phyloP scores from a whole-genome alignment of 306 rosid genomes.

The Cotoneaster glaucophyllus region DNA sequence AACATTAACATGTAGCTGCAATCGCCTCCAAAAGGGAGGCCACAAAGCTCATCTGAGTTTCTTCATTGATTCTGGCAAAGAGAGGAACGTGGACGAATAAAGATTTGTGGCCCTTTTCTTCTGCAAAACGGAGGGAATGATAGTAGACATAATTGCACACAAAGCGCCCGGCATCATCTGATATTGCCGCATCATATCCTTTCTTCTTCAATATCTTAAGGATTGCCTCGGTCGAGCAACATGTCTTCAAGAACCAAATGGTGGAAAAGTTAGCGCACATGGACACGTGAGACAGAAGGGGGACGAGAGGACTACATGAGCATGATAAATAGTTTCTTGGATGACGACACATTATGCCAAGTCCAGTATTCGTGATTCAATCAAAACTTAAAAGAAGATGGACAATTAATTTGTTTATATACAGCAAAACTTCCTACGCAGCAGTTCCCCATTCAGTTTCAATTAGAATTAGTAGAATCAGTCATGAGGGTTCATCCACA shows the following conservation, averaged over 20 bases:
- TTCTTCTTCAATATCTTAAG: constrained; percentile 46
- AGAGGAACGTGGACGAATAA: constrained; percentile 81
- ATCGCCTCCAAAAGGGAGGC: constrained; percentile 72
- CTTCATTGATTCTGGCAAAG: constrained; percentile 61
- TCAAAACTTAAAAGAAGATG: neutral
- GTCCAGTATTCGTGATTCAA: neutral
- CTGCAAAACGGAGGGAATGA: constrained; percentile 73
- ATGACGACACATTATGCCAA: neutral
- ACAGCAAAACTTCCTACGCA: neutral
- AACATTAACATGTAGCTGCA: constrained; percentile 47
- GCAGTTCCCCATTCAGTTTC: neutral
- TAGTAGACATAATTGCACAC: constrained; percentile 89
- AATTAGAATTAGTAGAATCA: neutral
- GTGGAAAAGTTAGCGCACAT: constrained; percentile 14
- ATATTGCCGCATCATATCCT: constrained; percentile 45
- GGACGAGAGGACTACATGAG: neutral
- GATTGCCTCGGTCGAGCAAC: constrained; percentile 40
- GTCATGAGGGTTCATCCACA: neutral
- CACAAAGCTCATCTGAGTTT: constrained; percentile 63
- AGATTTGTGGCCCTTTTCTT: constrained; percentile 76
- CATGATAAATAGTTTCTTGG: neutral
- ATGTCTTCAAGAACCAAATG: constrained; percentile 46
- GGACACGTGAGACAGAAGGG: neutral
- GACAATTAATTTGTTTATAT: neutral
- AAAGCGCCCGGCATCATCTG: constrained; percentile 78